These are phyloP conservation scores for Exophiala aquamarina DNA, from an alignment of 2,329 filamentous ascomycete species.

Conservation along the genomic window DNA sequence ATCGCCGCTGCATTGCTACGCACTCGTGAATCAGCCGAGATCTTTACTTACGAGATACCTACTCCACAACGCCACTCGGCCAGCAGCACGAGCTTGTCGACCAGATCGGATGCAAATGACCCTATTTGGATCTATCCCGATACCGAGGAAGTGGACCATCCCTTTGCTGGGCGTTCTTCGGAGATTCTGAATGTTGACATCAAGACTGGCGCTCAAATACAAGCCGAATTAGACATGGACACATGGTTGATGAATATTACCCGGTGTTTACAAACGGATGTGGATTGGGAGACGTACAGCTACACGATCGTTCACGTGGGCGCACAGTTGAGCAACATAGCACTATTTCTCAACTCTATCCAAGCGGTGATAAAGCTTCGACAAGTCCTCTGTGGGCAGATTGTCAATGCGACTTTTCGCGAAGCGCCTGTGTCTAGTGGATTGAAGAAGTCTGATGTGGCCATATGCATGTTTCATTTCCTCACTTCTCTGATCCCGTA, in stretches of 20 bases:
- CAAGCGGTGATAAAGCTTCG: slow-evolving; percentile 75
- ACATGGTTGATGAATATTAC: slow-evolving; percentile 77
- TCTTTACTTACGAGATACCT: slow-evolving; percentile 15
- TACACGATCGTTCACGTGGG: slow-evolving; percentile 84
- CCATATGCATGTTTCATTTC: slow-evolving; percentile 82
- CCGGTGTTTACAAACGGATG: slow-evolving; percentile 69
- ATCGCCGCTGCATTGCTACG: slow-evolving; percentile 72
- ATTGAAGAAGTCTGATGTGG: slow-evolving; percentile 82
- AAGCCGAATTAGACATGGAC: slow-evolving; percentile 56
- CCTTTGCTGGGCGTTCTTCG: slow-evolving; percentile 12
- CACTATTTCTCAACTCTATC: slow-evolving; percentile 73
- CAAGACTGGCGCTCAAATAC: slow-evolving; percentile 1
- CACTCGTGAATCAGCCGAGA: slow-evolving; percentile 53
- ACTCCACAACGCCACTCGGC: slow-evolving; percentile 20
- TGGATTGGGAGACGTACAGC: slow-evolving; percentile 90
- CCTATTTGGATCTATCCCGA: slow-evolving; percentile 61
- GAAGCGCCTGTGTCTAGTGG: slow-evolving; percentile 79
- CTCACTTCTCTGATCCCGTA: slow-evolving; percentile 89
- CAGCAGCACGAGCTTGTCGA: slow-evolving; percentile 21
- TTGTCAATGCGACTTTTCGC: slow-evolving; percentile 72
- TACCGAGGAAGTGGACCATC: slow-evolving; percentile 28
- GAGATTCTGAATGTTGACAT: slow-evolving; percentile 16
- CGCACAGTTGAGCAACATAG: slow-evolving; percentile 85
- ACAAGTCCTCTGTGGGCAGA: slow-evolving; percentile 75
- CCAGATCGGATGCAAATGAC: slow-evolving; percentile 17